A percentile compares a stretch with the other conserved stretches of the same genome.
Evolutionary conservation across 225 moss, liverwort and hornwort species (phyloP).

Genomic region (Marchantia polymorpha): DNA sequence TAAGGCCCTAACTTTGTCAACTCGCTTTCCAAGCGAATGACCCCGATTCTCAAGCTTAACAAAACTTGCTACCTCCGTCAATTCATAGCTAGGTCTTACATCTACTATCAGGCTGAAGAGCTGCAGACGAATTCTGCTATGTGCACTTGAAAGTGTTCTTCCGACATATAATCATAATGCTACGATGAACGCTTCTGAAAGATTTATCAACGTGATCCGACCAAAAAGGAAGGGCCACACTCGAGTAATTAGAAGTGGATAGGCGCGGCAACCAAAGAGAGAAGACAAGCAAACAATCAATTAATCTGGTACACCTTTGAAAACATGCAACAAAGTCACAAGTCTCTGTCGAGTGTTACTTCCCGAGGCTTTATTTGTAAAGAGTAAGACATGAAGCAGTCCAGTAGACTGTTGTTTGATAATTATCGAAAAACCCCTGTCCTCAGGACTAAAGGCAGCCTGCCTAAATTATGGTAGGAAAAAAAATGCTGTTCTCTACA

Average conservation of each 20-base stretch:
- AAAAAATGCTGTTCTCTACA: not conserved
- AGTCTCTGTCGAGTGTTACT: not conserved
- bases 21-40: too few species aligned
- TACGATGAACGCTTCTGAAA: too few species aligned
- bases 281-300: not conserved
- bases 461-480: not conserved
- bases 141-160: too few species aligned
- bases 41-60: too few species aligned
- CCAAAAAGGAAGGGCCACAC: too few species aligned
- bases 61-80: too few species aligned
- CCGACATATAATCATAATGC: too few species aligned
- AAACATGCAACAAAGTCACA: not conserved
- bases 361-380: not conserved
- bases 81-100: too few species aligned
- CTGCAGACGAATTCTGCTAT: too few species aligned
- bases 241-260: not conserved
- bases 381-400: not conserved
- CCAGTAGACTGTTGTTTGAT: conserved; percentile 1
- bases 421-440: not conserved
- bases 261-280: not conserved
- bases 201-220: too few species aligned
- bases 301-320: not conserved
- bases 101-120: too few species aligned
- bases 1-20: too few species aligned
- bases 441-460: not conserved